Evolutionary conservation across 345 rosid genomes (phyloP).

Genomic region (Aethionema arabicum): DNA sequence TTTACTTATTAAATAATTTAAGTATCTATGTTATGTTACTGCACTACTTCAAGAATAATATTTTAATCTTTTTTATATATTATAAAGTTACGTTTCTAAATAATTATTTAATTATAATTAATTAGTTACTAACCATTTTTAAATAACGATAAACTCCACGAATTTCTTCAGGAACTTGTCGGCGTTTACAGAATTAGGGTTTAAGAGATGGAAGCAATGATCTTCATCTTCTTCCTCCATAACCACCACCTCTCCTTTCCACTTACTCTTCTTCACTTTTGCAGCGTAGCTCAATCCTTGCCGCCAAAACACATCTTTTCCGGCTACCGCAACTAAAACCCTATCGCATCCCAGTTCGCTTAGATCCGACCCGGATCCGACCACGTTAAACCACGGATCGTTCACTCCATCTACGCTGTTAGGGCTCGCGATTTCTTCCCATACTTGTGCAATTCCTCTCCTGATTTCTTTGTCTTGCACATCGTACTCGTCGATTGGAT

Average conservation of each 20-base stretch:
- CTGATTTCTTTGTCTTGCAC: constrained; percentile 27
- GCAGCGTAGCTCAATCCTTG: constrained; percentile 50
- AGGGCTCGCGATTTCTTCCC: constrained; percentile 48
- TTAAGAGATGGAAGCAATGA: constrained; percentile 47
- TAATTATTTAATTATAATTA: too few species aligned
- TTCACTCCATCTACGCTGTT: constrained; percentile 31
- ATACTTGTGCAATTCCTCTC: constrained; percentile 31
- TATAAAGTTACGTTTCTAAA: too few species aligned
- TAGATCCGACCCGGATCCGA: constrained; percentile 47
- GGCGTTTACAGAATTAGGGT: constrained; percentile 36
- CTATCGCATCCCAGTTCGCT: constrained; percentile 41
- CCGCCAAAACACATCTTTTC: constrained; percentile 48
- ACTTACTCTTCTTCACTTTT: constrained; percentile 44
- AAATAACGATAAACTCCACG: constrained; percentile 42
- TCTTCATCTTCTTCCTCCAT: constrained; percentile 42
- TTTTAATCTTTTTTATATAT: too few species aligned
- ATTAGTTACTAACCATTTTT: background rate
- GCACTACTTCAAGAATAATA: too few species aligned
- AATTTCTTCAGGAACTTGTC: constrained; percentile 35
- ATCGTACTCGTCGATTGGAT: constrained; percentile 53
- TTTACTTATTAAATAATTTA: too few species aligned
- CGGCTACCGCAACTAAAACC: constrained; percentile 53
- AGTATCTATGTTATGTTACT: too few species aligned
- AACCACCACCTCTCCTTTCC: constrained; percentile 51
- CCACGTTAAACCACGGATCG: constrained; percentile 58